Conservation (phyloP, 805 yeast species). For the Candida andamanensis region DNA sequence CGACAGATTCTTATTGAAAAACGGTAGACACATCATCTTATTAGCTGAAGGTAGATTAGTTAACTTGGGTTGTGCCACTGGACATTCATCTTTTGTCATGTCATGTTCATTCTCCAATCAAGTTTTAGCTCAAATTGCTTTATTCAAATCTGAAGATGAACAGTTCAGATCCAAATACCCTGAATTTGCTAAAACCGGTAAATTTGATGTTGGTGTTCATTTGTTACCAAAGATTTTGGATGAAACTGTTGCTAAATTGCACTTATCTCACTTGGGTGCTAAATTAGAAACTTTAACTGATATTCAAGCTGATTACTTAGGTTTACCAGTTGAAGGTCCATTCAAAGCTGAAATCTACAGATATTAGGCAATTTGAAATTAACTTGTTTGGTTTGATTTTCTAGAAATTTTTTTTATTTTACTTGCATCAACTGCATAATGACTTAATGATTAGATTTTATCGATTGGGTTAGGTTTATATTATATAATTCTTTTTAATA, state of each 20-base stretch:
- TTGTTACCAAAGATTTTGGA: slow-evolving; percentile 96
- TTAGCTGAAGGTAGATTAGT: slow-evolving; percentile 99
- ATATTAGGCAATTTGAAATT: slow-evolving; percentile 48
- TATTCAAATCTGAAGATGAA: slow-evolving; percentile 82
- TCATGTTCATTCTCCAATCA: slow-evolving; percentile 99
- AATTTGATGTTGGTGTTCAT: slow-evolving; percentile 89
- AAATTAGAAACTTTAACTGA: slow-evolving; percentile 69
- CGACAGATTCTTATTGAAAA: slow-evolving; percentile 87
- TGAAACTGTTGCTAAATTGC: slow-evolving; percentile 97
- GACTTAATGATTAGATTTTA: slow-evolving; percentile 21
- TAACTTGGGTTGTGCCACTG: slow-evolving; percentile 99
- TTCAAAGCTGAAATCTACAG: slow-evolving; percentile 98
- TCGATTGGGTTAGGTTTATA: slow-evolving; percentile 6
- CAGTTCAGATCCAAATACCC: slow-evolving; percentile 75
- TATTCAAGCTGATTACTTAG: slow-evolving; percentile 91
- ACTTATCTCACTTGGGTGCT: slow-evolving; percentile 91
- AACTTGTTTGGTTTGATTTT: slow-evolving; percentile 14
- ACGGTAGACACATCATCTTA: slow-evolving; percentile 90
- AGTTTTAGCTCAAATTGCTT: slow-evolving; percentile 97
- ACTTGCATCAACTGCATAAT: slow-evolving; percentile 44
- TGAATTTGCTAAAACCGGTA: slow-evolving; percentile 90
- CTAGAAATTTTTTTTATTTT: slow-evolving; percentile 14
- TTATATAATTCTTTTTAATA: slow-evolving; percentile 11
- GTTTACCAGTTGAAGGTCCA: slow-evolving; percentile 90
- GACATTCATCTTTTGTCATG: slow-evolving; percentile 98